Evolutionary conservation across 768 basidiomycete genomes (phyloP), one percentile per base, ranked within the genome.

Genomic region (Kwoniella sp.): DNA sequence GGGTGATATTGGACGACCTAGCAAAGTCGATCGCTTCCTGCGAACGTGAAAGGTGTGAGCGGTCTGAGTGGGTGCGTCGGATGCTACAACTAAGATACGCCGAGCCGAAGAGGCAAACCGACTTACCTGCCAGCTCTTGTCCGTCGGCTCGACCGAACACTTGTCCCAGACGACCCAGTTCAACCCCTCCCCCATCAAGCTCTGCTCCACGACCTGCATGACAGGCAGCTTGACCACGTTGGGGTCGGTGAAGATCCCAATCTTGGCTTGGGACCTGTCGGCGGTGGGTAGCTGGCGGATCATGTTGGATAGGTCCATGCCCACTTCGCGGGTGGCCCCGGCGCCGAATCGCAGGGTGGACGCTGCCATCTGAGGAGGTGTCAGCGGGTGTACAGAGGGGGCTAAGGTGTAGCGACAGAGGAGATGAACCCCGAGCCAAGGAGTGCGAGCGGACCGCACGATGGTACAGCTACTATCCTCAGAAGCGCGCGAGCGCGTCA

Each of bases 231-330:
- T 84, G 37, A 83, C 84, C 20, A 98, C 80, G 50, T 85, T 87
- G 11, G 84, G 82, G 66, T 98, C 93, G 3, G 93, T 96, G 71
- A 92, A 93, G 19, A 98, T 87, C 15, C 82, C 93, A 59, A 98
- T 88, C 85, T 95, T 70, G 32, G 66, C 65, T 20, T 58, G 43
- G 22, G 55, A 48, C 36, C 55, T 55, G 49, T 58, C 62, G 31
- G 57, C 44, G n/a, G 62, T 48, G 11, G 67, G 63, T 11, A 69
- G 55, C 32, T 61, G 60, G 11, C 45, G 27, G 44, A 68, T 62
- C 69, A 67, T 71, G 53, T 67, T 67, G 36, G 62, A 49, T 26
- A 66, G 54, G 41, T 70, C 69, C 56, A 56, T 53, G 1, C 69
- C 71, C 43, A 73, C 67, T 51, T 73, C 71, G 1, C 57, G 46